Base-by-base conservation (phyloP, 345 rosid genomes). In the Ceriops tagal region DNA sequence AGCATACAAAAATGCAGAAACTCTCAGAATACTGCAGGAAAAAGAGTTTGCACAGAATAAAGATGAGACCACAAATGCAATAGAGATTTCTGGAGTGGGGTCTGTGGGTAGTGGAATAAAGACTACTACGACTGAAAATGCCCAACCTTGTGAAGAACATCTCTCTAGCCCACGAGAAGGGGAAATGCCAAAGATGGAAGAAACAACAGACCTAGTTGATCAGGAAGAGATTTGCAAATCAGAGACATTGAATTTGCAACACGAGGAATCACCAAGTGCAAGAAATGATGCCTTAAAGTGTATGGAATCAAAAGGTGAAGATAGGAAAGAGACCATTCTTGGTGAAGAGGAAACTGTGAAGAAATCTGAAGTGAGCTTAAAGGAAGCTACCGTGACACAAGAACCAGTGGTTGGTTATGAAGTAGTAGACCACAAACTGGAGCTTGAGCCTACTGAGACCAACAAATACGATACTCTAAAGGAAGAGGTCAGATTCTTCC, bases 401-500 rank as follows among this genome's bases (percentile, higher is more conserved):
- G 74, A 66, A 22, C 64, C 57, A 47, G 66, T 15, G 55, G 47
- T n/a, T 39, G 77, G 68, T 35, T 57, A 13, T 52, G 67, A 58
- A 73, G 66, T 5, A 66, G 73, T 46, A 76, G 67, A 30, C 35
- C 15, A 61, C 8, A 72, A 31, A 62, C 71, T 58, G 27, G 39
- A 59, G 31, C 64, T 20, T 28, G 71, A 74, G 32, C 47, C 61
- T 8, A 27, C 3, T 26, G 43, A 55, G 28, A 67, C 49, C 57
- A 58, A 64, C 52, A 64, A 39, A 19, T 11, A 10, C 59, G 67
- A 30, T 70, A 21, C 28, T 32, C 49, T 20, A 19, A 49, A 51
- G 46, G 75, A 73, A 35, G 66, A 72, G 78, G 83, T 80, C 11
- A 70, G 67, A 58, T 19, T 20, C 13, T 65, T 69, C 9, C 15